These are phyloP conservation scores for Aspergillus nidulans DNA, from an alignment of 495 filamentous ascomycete species.

Conservation along the genomic window DNA sequence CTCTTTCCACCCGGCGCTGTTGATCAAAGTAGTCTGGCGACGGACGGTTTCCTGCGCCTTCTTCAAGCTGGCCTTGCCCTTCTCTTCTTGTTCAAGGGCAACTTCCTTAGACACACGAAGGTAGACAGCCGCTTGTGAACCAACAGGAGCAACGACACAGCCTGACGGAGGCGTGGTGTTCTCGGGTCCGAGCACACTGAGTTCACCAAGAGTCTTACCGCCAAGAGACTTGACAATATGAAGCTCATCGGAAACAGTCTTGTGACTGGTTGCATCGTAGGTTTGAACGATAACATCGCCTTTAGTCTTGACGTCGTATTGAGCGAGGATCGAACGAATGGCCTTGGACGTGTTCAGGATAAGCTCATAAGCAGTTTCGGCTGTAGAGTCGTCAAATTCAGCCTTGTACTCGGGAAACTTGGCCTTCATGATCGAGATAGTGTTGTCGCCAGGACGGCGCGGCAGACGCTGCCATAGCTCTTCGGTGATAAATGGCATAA, in stretches of 20 bases:
- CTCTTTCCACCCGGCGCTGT: constrained; percentile 36
- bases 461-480: constrained; percentile 78
- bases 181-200: constrained; percentile 44
- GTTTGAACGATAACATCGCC: constrained; percentile 56
- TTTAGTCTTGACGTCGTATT: constrained; percentile 57
- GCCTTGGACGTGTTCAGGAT: constrained; percentile 54
- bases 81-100: constrained; percentile 59
- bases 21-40: constrained; percentile 33
- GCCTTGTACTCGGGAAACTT: constrained; percentile 55
- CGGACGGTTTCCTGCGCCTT: constrained; percentile 32
- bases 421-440: constrained; percentile 64
- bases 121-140: constrained; percentile 62
- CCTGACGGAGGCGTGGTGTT: constrained; percentile 55
- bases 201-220: constrained; percentile 55
- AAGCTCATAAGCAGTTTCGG: constrained; percentile 62
- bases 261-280: constrained; percentile 49
- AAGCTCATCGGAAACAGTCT: constrained; percentile 54
- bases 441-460: constrained; percentile 55
- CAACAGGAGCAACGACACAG: constrained; percentile 67
- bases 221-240: constrained; percentile 60
- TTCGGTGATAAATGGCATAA: constrained; percentile 78
- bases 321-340: constrained; percentile 53
- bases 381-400: constrained; percentile 52
- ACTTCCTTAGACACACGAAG: constrained; percentile 66
- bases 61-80: constrained; percentile 54